phyloP scores from a whole-genome alignment of 768 basidiomycete genomes.

The Lyophyllum shimeji region DNA sequence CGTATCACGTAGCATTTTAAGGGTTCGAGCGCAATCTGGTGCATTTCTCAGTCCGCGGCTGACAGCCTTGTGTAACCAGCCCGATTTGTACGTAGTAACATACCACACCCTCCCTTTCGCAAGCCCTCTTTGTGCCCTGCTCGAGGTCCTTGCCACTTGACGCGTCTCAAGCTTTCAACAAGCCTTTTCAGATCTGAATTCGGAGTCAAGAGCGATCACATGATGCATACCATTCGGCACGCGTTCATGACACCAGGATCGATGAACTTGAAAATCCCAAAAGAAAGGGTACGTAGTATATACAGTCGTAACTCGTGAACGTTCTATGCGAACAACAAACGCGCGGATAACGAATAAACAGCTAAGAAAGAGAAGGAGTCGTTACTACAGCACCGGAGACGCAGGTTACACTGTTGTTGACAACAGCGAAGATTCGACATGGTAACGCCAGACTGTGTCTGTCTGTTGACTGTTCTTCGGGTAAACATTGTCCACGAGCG shows the following conservation, averaged over 20 bases:
- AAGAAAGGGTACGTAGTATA: neutral
- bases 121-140: no score
- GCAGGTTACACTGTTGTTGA: constrained; percentile 5
- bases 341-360: neutral
- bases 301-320: neutral
- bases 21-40: no score
- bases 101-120: no score
- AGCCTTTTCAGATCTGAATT: no score
- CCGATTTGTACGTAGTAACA: no score
- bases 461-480: constrained; percentile 2
- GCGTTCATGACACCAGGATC: neutral
- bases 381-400: constrained; percentile 3
- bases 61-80: no score
- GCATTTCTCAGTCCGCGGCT: no score
- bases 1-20: no score
- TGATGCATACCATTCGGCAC: neutral
- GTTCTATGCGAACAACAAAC: neutral
- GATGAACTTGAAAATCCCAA: neutral
- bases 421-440: constrained; percentile 7
- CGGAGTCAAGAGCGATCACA: neutral
- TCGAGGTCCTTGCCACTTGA: no score
- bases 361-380: neutral
- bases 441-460: constrained; percentile 9
- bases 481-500: neutral
- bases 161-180: no score